Base-by-base conservation (phyloP, 192 early-diverging fungal genomes). In the Pilaira anomala region DNA sequence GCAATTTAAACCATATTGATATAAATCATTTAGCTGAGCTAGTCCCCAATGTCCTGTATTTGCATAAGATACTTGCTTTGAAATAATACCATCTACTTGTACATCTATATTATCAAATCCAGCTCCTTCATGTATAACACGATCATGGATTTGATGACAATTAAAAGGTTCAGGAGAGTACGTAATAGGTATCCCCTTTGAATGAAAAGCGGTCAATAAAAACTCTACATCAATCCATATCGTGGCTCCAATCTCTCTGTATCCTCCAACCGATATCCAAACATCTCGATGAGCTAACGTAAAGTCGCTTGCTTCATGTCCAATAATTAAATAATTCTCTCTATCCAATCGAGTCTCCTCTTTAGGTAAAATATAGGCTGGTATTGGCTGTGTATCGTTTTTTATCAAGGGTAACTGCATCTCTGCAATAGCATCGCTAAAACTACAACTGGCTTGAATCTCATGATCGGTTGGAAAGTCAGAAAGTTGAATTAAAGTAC, bases 151-250 rank as follows among this genome's bases (percentile, higher is more conserved):
- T 42, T 72, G 71, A 49, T 66, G 71, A 40, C 71, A 72, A 7
- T 52, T 58, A 55, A 62, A 72, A 0, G 54, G 29, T 5, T 62
- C 46, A 16, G 16, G 26, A 18, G 55, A 29, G 29, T 56, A 60
- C 18, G 53, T 44, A 30, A 72, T 28, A 2, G 49, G 49, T 11
- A 72, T 45, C 16, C 57, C 57, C 24, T 63, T 56, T 41, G 65
- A 46, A 59, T 65, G 67, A 1, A 58, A 26, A 11, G 71, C 65
- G n/a, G 71, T 72, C 45, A 49, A 42, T 1, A 72, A 21, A 26
- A 72, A 63, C 49, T 72, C 71, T 29, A 72, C 62, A 55, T 72
- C 71, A 24, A 67, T 40, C 71, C 71, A 66, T 13, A 58, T 45
- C 14, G 28, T 53, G 7, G 48, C 71, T 3, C 64, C 71, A 39